phyloP scores from a whole-genome alignment of 257 asterid species.

The Primulina eburnea region DNA sequence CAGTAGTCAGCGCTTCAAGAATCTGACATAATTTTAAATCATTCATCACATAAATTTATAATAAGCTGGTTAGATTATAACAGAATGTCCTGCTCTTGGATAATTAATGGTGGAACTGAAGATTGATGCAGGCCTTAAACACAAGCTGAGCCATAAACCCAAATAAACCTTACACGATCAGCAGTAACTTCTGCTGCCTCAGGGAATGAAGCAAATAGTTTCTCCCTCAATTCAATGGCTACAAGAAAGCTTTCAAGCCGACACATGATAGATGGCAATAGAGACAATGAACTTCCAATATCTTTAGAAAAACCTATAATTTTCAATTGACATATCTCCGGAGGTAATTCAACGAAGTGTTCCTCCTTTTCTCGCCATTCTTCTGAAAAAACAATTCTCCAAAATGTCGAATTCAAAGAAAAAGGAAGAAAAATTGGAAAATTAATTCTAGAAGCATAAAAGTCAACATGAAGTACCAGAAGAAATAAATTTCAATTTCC shows the following conservation, averaged over 20 bases:
- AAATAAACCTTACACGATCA: constrained; percentile 53
- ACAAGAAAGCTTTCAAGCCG: constrained; percentile 89
- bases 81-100: constrained; percentile 2
- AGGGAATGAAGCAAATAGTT: constrained; percentile 68
- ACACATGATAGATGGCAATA: constrained; percentile 89
- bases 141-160: constrained; percentile 15
- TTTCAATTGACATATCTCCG: constrained; percentile 92
- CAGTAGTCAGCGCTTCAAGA: constrained; percentile 99
- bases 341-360: constrained; percentile 87
- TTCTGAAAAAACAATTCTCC: constrained; percentile 31
- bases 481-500: background rate
- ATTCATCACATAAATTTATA: constrained; percentile 21
- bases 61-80: constrained; percentile 14
- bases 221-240: constrained; percentile 75
- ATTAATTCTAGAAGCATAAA: constrained; percentile 7
- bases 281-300: constrained; percentile 87
- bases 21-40: constrained; percentile 52
- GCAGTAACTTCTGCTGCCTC: constrained; percentile 73
- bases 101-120: constrained; percentile 16
- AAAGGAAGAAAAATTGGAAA: background rate
- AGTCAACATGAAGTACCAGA: constrained; percentile 11
- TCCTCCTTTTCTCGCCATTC: constrained; percentile 78
- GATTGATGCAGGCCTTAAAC: background rate
- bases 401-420: constrained; percentile 15
- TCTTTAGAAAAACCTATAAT: constrained; percentile 93